These are phyloP conservation scores for Amphibolis antarctica DNA, from an alignment of 106 monocot species.

Conservation along the genomic window DNA sequence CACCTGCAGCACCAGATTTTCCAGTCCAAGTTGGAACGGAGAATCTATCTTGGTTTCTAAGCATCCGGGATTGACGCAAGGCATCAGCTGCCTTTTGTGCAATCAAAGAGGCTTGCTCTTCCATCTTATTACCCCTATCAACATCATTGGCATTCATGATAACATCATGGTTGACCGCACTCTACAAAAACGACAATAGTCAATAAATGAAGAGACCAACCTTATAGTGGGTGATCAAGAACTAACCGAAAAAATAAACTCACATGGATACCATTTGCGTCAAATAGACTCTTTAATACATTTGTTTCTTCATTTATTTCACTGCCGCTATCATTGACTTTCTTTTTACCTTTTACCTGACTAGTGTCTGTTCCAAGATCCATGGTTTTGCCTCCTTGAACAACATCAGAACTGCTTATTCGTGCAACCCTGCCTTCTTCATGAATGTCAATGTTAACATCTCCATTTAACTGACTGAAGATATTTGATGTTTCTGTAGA, in stretches of 20 bases:
- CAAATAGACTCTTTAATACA: slow-evolving; percentile 62
- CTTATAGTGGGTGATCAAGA: background rate
- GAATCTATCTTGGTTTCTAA: slow-evolving; percentile 63
- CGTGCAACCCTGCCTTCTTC: background rate
- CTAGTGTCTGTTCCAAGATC: slow-evolving; percentile 7
- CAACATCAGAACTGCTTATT: background rate
- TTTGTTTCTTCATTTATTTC: slow-evolving; percentile 38
- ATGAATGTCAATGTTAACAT: slow-evolving; percentile 30
- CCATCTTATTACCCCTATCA: slow-evolving; percentile 46
- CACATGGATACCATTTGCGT: slow-evolving; percentile 83
- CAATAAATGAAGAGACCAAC: background rate
- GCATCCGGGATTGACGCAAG: slow-evolving; percentile 59
- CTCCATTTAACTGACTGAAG: slow-evolving; percentile 62
- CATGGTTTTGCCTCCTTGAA: background rate
- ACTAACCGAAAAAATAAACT: slow-evolving; percentile 7
- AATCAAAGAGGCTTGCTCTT: slow-evolving; percentile 74
- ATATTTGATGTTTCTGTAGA: slow-evolving; percentile 85
- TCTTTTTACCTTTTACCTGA: slow-evolving; percentile 19
- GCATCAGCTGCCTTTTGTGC: slow-evolving; percentile 90
- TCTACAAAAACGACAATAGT: slow-evolving; percentile 27
- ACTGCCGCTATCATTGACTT: slow-evolving; percentile 4
- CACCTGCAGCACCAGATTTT: slow-evolving; percentile 75
- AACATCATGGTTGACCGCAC: slow-evolving; percentile 86
- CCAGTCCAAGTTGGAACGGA: slow-evolving; percentile 94
- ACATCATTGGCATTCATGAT: slow-evolving; percentile 82